Conservation (phyloP, 352 stramenopile species). For the Phytophthora chlamydospora region DNA sequence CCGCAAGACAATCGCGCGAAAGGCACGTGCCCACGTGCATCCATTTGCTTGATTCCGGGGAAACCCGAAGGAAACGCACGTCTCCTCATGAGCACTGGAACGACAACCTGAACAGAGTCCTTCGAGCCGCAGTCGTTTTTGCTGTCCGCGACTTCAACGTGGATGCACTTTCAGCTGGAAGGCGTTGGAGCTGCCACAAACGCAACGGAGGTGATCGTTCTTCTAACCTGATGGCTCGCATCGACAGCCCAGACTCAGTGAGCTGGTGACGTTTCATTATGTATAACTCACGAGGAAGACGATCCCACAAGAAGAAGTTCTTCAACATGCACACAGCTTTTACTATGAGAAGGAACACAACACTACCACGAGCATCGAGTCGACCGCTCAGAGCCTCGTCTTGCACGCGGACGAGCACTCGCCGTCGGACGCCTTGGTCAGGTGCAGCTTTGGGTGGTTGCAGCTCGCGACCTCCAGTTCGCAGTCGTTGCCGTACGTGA, state of each 20-base stretch:
- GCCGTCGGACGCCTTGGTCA: conserved; percentile 20
- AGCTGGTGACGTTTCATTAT: too few relatives aligned
- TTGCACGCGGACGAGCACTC: conserved; percentile 2
- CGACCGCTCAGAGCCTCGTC: too few relatives aligned
- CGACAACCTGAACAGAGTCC: not conserved
- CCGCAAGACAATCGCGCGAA: not conserved
- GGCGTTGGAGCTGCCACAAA: too few relatives aligned
- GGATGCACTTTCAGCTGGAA: too few relatives aligned
- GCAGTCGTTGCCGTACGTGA: conserved; percentile 41
- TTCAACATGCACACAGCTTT: too few relatives aligned
- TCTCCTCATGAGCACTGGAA: conserved; percentile 7
- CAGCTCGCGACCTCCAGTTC: conserved; percentile 20
- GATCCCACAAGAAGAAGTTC: too few relatives aligned
- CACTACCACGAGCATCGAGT: too few relatives aligned
- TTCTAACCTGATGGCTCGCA: not conserved
- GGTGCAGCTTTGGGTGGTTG: conserved; percentile 18
- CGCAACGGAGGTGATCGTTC: too few relatives aligned
- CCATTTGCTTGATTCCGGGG: conserved; percentile 1
- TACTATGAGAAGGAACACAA: too few relatives aligned
- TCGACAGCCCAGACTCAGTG: conserved; percentile 1
- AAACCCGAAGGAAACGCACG: conserved; percentile 9
- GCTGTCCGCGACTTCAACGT: too few relatives aligned
- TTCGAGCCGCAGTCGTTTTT: too few relatives aligned
- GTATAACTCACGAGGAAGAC: too few relatives aligned
- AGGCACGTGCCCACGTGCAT: conserved; percentile 1